Conservation (phyloP, 78 protist species). For the Dictyostelium intermedium region DNA sequence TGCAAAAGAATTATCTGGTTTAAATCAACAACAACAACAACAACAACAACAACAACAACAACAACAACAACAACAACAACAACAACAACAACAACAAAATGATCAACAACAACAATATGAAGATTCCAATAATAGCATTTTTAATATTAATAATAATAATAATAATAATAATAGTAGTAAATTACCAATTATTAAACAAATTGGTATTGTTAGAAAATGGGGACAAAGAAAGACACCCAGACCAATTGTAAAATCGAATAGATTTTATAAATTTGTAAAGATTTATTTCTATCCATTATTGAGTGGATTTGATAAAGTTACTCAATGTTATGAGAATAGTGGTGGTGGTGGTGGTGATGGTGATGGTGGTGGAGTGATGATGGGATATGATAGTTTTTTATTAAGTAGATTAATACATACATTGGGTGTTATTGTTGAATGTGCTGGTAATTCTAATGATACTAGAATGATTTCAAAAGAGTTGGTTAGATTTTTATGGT, state of each 20-base stretch:
- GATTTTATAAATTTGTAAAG: constrained; percentile 12
- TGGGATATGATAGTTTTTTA: constrained; percentile 32
- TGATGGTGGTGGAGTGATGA: neutral
- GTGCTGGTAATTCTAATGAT: constrained; percentile 41
- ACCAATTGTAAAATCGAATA: constrained; percentile 6
- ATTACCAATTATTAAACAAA: neutral
- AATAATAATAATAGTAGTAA: neutral
- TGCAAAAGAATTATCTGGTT: constrained; percentile 25
- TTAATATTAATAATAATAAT: neutral
- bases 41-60: constrained; percentile 3
- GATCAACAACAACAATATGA: neutral
- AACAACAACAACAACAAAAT: neutral
- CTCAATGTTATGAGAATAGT: constrained; percentile 28
- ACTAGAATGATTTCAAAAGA: constrained; percentile 14
- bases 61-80: neutral
- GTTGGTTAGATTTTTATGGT: constrained; percentile 16
- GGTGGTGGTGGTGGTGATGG: neutral
- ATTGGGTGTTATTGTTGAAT: constrained; percentile 44
- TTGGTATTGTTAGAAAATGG: constrained; percentile 41
- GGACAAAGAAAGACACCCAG: constrained; percentile 27
- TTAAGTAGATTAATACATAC: constrained; percentile 16
- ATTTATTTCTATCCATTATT: constrained; percentile 57
- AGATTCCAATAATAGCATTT: neutral
- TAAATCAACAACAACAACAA: neutral
- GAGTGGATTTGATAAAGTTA: constrained; percentile 18